phyloP scores from a whole-genome alignment of 495 filamentous ascomycete genomes.

The Beverwykella pulmonaria region DNA sequence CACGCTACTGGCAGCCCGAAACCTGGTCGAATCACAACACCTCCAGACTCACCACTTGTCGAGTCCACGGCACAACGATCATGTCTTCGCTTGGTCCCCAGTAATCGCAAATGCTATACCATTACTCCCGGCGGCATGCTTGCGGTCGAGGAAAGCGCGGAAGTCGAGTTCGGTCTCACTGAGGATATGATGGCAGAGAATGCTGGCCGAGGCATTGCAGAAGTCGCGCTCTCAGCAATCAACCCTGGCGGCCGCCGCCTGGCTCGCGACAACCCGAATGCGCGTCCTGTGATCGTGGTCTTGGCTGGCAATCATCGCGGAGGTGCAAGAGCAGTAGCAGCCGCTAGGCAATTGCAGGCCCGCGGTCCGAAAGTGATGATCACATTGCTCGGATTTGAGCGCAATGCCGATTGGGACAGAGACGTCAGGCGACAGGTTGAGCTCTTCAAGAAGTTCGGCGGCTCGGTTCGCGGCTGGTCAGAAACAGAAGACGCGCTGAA shows the following conservation, averaged over 20 bases:
- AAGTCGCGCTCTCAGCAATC: conserved; percentile 70
- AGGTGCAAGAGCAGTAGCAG: conserved; percentile 80
- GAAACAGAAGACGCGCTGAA: conserved; percentile 53
- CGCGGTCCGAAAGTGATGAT: conserved; percentile 76
- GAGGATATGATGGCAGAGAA: conserved; percentile 92
- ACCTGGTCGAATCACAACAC: conserved; percentile 27
- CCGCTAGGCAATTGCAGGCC: conserved; percentile 82
- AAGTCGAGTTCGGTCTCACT: conserved; percentile 78
- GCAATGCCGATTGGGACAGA: conserved; percentile 44
- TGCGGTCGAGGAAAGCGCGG: conserved; percentile 85
- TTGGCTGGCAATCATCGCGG: conserved; percentile 86
- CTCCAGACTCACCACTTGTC: conserved; percentile 29
- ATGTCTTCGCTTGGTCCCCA: conserved; percentile 56
- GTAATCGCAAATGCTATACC: conserved; percentile 73
- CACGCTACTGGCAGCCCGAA: conserved; percentile 34
- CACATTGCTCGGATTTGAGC: conserved; percentile 79
- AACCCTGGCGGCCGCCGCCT: conserved; percentile 41
- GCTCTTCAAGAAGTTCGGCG: conserved; percentile 63
- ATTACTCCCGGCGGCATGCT: conserved; percentile 84
- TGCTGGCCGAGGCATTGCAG: conserved; percentile 82
- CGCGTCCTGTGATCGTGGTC: conserved; percentile 70
- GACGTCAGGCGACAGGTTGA: conserved; percentile 56
- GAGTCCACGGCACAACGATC: conserved; percentile 5
- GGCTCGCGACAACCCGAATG: conserved; percentile 49
- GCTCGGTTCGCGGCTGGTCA: conserved; percentile 45